Evolutionary conservation across 2,329 filamentous ascomycete species (phyloP).

Genomic region (Aspergillus sp.): DNA sequence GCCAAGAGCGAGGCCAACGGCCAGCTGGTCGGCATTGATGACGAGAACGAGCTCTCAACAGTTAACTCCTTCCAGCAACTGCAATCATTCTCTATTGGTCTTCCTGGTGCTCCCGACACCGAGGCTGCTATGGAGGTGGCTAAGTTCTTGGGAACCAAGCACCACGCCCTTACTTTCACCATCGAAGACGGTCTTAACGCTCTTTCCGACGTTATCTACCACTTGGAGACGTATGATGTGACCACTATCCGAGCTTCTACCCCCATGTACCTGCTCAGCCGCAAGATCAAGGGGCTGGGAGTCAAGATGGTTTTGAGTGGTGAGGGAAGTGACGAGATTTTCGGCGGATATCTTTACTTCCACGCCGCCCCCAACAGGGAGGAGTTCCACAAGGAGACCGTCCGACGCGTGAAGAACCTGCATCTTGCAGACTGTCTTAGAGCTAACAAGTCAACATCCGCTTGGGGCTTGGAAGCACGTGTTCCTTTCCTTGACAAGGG

Average conservation of each 20-base stretch:
- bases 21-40: constrained; percentile 88
- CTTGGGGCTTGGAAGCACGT: constrained; percentile 96
- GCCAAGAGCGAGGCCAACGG: constrained; percentile 44
- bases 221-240: constrained; percentile 96
- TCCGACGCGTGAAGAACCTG: constrained; percentile 92
- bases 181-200: constrained; percentile 97
- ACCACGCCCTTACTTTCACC: constrained; percentile 98
- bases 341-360: constrained; percentile 98
- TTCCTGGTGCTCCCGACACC: constrained; percentile 89
- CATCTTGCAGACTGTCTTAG: constrained; percentile 94
- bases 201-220: constrained; percentile 95
- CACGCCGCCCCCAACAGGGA: constrained; percentile 87
- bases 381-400: constrained; percentile 93
- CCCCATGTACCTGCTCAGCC: constrained; percentile 94
- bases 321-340: constrained; percentile 97
- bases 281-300: constrained; percentile 99
- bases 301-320: constrained; percentile 99
- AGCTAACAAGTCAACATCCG: constrained; percentile 98
- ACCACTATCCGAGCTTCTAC: constrained; percentile 98
- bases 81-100: constrained; percentile 98
- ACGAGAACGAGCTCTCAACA: constrained; percentile 83
- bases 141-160: constrained; percentile 94
- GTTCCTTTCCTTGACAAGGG: constrained; percentile 97
- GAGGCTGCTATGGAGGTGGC: constrained; percentile 90
- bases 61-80: constrained; percentile 90